These are phyloP conservation scores for Leishmania guyanensis DNA, from an alignment of 208 protist species.

Conservation along the genomic window DNA sequence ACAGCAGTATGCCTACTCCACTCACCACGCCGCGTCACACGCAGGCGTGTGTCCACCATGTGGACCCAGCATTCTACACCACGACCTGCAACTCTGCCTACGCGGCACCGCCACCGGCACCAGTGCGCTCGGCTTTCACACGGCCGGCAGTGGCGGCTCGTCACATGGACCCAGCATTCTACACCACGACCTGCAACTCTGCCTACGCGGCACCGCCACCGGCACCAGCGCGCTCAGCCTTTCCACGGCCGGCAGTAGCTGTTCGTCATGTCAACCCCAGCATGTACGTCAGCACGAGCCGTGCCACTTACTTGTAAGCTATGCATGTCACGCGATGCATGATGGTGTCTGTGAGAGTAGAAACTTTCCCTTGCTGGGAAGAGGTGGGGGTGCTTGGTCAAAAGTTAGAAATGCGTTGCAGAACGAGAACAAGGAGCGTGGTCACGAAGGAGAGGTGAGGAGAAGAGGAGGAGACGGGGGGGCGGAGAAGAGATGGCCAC, in stretches of 20 bases:
- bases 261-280: constrained; percentile 58
- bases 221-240: constrained; percentile 17
- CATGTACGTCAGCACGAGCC: constrained; percentile 63
- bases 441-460: too few relatives aligned
- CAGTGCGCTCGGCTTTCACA: neutral
- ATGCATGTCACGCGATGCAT: neutral
- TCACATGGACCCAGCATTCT: constrained; percentile 56
- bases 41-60: constrained; percentile 51
- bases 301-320: constrained; percentile 36
- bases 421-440: neutral
- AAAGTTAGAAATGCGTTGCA: too few relatives aligned
- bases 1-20: constrained; percentile 15
- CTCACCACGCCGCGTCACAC: constrained; percentile 13
- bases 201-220: constrained; percentile 32
- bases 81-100: constrained; percentile 52
- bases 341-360: neutral
- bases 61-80: constrained; percentile 63
- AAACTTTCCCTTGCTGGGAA: too few relatives aligned
- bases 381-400: too few relatives aligned
- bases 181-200: constrained; percentile 50
- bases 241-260: constrained; percentile 22
- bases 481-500: neutral
- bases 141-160: constrained; percentile 26
- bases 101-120: constrained; percentile 10
- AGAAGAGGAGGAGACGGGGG: neutral